Evolutionary conservation across 306 rosid genomes (phyloP).

Genomic region (Abrus pulchellus): DNA sequence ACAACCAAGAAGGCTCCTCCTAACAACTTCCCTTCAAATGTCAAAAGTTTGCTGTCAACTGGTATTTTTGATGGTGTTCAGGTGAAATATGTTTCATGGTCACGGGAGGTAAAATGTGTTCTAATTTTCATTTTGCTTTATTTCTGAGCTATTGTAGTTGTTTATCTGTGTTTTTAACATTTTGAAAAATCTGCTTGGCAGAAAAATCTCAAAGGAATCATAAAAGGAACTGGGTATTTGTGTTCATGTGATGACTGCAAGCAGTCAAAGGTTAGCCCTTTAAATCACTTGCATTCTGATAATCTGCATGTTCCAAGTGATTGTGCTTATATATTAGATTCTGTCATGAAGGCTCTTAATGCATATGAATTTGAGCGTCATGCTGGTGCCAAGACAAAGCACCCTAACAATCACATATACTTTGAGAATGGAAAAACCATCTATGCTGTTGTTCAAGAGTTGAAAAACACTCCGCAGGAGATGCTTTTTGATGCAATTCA

Average conservation of each 20-base stretch:
- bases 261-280: conserved; percentile 72
- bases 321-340: conserved; percentile 51
- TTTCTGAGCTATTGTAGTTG: conserved; percentile 37
- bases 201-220: conserved; percentile 78
- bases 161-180: conserved; percentile 24
- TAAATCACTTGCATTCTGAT: conserved; percentile 38
- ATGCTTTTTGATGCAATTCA: conserved; percentile 86
- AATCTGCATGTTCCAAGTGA: conserved; percentile 37
- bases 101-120: conserved; percentile 76
- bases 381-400: conserved; percentile 96
- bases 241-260: conserved; percentile 88
- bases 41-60: conserved; percentile 92
- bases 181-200: conserved; percentile 53
- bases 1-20: conserved; percentile 74
- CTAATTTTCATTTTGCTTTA: conserved; percentile 27
- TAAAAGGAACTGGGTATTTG: conserved; percentile 92
- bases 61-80: conserved; percentile 94
- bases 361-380: conserved; percentile 98
- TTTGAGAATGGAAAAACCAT: conserved; percentile 95
- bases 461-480: conserved; percentile 91
- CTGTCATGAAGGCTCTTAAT: conserved; percentile 77
- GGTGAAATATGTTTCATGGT: conserved; percentile 93
- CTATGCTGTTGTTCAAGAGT: conserved; percentile 94
- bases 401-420: conserved; percentile 94
- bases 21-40: conserved; percentile 95